Conservation (phyloP, 306 rosid species). For the Heteromeles arbutifolia region DNA sequence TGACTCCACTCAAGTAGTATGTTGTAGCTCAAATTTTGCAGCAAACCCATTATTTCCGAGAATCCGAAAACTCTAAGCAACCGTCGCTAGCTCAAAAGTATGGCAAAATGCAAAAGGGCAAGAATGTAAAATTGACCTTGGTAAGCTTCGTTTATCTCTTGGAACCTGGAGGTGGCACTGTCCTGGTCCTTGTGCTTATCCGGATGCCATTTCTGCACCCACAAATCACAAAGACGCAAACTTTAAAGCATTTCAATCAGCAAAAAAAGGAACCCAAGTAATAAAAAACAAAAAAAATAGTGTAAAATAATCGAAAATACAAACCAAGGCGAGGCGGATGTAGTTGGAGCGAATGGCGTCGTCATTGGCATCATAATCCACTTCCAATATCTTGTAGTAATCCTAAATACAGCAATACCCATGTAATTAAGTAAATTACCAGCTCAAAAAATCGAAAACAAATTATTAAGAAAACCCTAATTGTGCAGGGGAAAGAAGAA, state of each 20-base stretch:
- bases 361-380: constrained; percentile 83
- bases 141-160: constrained; percentile 90
- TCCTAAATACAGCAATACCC: constrained; percentile 35
- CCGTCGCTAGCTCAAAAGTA: neutral
- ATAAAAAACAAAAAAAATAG: neutral
- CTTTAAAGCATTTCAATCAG: neutral
- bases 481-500: neutral
- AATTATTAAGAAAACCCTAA: neutral
- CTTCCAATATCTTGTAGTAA: constrained; percentile 80
- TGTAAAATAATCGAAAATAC: constrained; percentile 1
- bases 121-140: constrained; percentile 31
- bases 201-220: constrained; percentile 89
- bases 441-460: neutral
- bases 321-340: constrained; percentile 85
- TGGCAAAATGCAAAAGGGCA: neutral
- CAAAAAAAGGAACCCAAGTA: neutral
- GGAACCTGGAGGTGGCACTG: constrained; percentile 64
- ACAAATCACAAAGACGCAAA: neutral
- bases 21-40: neutral
- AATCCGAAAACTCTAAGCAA: neutral
- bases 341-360: constrained; percentile 81
- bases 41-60: neutral
- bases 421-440: neutral
- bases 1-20: neutral
- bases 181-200: constrained; percentile 74